Evolutionary conservation across 1,139 yeast species (phyloP).

Genomic region (Kluyveromyces sp.): DNA sequence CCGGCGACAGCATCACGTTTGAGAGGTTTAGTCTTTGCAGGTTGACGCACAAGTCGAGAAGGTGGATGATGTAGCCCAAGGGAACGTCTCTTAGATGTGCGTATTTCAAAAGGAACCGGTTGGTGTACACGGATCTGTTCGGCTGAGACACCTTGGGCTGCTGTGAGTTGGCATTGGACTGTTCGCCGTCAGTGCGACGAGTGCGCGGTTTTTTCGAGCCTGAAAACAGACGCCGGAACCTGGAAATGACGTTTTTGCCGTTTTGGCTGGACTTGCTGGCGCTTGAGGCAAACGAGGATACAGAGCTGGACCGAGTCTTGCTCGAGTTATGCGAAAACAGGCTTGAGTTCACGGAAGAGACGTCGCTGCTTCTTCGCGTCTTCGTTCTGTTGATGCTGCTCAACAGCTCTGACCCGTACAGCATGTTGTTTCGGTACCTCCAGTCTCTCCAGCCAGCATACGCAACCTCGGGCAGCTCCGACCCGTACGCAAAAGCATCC

Average conservation of each 20-base stretch:
- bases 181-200: too few species aligned
- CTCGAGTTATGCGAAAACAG: not conserved
- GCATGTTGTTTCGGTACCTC: constrained; percentile 66
- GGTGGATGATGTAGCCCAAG: constrained; percentile 55
- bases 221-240: not conserved
- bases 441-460: constrained; percentile 86
- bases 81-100: constrained; percentile 61
- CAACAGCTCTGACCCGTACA: constrained; percentile 41
- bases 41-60: constrained; percentile 54
- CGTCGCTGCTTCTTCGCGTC: constrained; percentile 3
- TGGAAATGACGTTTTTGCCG: not conserved
- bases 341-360: constrained; percentile 1
- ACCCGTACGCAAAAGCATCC: not conserved
- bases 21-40: constrained; percentile 45
- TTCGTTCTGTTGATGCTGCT: constrained; percentile 25
- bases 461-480: constrained; percentile 22
- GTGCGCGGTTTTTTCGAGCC: too few species aligned
- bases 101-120: constrained; percentile 49
- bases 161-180: too few species aligned
- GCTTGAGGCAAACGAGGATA: not conserved
- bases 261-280: not conserved
- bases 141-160: not conserved
- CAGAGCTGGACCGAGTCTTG: constrained; percentile 2
- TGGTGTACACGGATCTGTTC: constrained; percentile 33
- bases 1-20: constrained; percentile 50